phyloP scores from a whole-genome alignment of 768 basidiomycete species.

The Agaricus subrufescens region DNA sequence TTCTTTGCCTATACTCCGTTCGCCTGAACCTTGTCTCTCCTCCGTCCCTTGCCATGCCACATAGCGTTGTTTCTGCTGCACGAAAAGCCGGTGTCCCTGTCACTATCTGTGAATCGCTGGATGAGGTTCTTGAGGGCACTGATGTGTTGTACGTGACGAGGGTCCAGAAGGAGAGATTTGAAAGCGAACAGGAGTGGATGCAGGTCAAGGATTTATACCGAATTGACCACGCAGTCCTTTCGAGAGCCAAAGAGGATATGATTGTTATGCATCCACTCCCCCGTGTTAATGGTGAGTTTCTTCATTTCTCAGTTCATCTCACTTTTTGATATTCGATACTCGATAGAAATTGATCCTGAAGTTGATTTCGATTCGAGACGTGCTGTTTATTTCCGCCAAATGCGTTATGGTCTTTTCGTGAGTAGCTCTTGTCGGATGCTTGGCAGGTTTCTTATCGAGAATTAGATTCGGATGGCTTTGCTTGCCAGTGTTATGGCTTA shows the following conservation, averaged over 20 bases:
- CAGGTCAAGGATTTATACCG: constrained; percentile 89
- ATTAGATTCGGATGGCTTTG: constrained; percentile 30
- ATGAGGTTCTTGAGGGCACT: constrained; percentile 87
- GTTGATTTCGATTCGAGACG: constrained; percentile 94
- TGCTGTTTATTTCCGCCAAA: constrained; percentile 97
- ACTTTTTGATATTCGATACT: background rate
- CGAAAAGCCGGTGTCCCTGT: constrained; percentile 80
- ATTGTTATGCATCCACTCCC: constrained; percentile 99
- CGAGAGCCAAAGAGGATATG: constrained; percentile 93
- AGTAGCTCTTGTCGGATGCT: constrained; percentile 27
- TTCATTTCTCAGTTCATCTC: background rate
- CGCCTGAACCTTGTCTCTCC: constrained; percentile 96
- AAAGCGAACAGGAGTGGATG: constrained; percentile 76
- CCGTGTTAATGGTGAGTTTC: constrained; percentile 69
- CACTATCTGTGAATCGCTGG: constrained; percentile 79
- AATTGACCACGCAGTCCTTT: constrained; percentile 90
- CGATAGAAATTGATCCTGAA: constrained; percentile 94
- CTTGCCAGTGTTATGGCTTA: constrained; percentile 30
- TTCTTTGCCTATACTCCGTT: constrained; percentile 89
- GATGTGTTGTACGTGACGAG: constrained; percentile 97
- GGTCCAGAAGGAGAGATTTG: constrained; percentile 93
- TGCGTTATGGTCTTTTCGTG: constrained; percentile 97
- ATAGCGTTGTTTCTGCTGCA: constrained; percentile 75
- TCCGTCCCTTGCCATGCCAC: constrained; percentile 82
- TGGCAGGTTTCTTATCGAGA: background rate